phyloP scores from a whole-genome alignment of 495 filamentous ascomycete genomes.

The Xylaria sp. region DNA sequence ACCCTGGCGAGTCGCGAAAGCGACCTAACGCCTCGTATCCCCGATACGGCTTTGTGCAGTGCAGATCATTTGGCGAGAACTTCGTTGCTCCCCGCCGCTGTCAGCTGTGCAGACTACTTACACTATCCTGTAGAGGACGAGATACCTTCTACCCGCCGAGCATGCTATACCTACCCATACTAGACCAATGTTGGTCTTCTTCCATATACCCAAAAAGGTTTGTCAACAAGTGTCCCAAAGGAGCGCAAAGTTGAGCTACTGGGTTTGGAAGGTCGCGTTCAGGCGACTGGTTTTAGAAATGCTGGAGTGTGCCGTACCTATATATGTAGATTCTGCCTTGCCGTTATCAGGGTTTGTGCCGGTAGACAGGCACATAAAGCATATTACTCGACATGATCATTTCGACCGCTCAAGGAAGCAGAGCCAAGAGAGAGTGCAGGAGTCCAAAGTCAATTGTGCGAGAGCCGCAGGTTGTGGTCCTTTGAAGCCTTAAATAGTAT shows the following conservation, averaged over 20 bases:
- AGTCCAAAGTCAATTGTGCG: not conserved
- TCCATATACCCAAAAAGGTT: not conserved
- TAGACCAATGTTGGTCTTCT: not conserved
- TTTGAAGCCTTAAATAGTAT: not conserved
- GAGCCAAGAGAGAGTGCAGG: not conserved
- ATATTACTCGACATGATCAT: not conserved
- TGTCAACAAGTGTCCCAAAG: not conserved
- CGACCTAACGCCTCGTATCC: slow-evolving; percentile 16
- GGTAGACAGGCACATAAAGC: not conserved
- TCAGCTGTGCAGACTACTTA: not conserved
- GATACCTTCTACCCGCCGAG: not conserved
- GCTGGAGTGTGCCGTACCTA: not conserved
- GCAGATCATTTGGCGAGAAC: slow-evolving; percentile 1
- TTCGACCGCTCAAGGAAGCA: not conserved
- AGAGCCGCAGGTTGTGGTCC: not conserved
- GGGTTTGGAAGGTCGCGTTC: slow-evolving; percentile 10
- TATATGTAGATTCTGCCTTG: not conserved
- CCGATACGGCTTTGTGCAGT: slow-evolving; percentile 5
- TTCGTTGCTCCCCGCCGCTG: not conserved
- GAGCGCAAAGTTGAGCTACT: not conserved
- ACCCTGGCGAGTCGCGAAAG: slow-evolving; percentile 16
- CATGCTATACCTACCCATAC: not conserved
- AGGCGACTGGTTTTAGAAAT: slow-evolving; percentile 10
- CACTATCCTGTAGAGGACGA: not conserved
- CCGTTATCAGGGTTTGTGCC: not conserved